Conservation (phyloP, 768 basidiomycete genomes). For the Holtermannia corniformis region DNA sequence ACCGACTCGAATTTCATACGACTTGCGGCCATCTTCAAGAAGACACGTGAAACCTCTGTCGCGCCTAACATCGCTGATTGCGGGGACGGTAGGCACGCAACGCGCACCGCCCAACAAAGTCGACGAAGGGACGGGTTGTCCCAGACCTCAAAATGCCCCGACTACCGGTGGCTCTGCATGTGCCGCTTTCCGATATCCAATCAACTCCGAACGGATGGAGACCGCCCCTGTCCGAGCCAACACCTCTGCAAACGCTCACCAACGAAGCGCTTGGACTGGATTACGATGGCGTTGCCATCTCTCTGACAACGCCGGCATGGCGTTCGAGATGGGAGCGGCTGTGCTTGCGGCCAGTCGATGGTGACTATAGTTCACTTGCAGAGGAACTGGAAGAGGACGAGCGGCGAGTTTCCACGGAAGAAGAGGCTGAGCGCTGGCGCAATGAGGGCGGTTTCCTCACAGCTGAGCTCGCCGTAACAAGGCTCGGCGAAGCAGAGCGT, state of each 20-base stretch:
- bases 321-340: constrained; percentile 76
- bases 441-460: constrained; percentile 63
- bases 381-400: constrained; percentile 39
- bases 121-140: no score
- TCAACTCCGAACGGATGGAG: background rate
- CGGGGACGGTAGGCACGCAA: no score
- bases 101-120: no score
- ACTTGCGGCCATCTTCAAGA: no score
- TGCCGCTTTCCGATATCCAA: constrained; percentile 5
- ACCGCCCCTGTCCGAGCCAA: constrained; percentile 1
- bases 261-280: constrained; percentile 43
- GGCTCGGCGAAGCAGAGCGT: constrained; percentile 52
- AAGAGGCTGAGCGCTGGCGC: constrained; percentile 77
- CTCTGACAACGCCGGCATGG: constrained; percentile 86
- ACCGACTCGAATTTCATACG: no score
- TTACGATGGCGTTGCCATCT: constrained; percentile 67
- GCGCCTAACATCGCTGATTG: no score
- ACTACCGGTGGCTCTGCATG: constrained; percentile 10
- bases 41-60: no score
- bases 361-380: constrained; percentile 19
- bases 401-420: constrained; percentile 39
- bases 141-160: constrained; percentile 8
- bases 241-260: constrained; percentile 26
- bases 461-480: constrained; percentile 81
- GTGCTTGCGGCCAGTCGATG: constrained; percentile 51